These are phyloP conservation scores for Metarhizium album DNA, from an alignment of 2,329 filamentous ascomycete species.

Conservation along the genomic window DNA sequence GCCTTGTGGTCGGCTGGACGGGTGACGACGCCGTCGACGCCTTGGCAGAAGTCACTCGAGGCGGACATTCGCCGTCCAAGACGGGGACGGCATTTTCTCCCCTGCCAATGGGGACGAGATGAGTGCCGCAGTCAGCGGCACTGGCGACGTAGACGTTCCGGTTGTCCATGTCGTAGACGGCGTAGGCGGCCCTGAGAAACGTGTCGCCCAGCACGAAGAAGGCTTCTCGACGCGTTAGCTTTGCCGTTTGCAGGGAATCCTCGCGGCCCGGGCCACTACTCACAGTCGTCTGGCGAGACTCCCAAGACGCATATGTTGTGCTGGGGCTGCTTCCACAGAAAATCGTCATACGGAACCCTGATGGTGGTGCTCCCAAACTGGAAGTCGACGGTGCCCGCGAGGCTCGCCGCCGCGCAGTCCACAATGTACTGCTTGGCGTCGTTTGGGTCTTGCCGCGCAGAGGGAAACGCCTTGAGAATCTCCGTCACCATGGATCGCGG, in stretches of 20 bases:
- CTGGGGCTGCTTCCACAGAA: slow-evolving; percentile 20
- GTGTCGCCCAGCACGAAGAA: slow-evolving; percentile 23
- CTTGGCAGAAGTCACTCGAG: no score
- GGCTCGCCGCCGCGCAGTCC: slow-evolving; percentile 22
- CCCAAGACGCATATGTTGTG: slow-evolving; percentile 26
- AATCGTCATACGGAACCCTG: slow-evolving; percentile 28
- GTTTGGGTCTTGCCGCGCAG: slow-evolving; percentile 28
- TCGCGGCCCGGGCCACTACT: slow-evolving; percentile 17
- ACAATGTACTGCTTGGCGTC: slow-evolving; percentile 32
- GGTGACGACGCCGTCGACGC: no score
- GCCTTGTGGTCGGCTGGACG: no score
- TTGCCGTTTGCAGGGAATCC: slow-evolving; percentile 3
- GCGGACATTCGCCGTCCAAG: no score
- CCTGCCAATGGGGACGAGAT: slow-evolving; percentile 12
- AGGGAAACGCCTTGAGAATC: slow-evolving; percentile 27
- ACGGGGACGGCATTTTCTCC: no score
- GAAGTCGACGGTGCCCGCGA: slow-evolving; percentile 28
- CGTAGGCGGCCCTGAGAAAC: slow-evolving; percentile 27
- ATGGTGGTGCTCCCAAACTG: slow-evolving; percentile 29
- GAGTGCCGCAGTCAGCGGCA: slow-evolving; percentile 18
- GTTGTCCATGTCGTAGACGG: slow-evolving; percentile 24
- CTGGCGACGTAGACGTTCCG: slow-evolving; percentile 18
- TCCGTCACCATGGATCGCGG: slow-evolving; percentile 11
- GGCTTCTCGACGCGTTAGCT: background rate
- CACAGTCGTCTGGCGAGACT: slow-evolving; percentile 14